phyloP scores from a whole-genome alignment of 1,284 basidiomycete genomes.

The Cutaneotrichosporon sp. region DNA sequence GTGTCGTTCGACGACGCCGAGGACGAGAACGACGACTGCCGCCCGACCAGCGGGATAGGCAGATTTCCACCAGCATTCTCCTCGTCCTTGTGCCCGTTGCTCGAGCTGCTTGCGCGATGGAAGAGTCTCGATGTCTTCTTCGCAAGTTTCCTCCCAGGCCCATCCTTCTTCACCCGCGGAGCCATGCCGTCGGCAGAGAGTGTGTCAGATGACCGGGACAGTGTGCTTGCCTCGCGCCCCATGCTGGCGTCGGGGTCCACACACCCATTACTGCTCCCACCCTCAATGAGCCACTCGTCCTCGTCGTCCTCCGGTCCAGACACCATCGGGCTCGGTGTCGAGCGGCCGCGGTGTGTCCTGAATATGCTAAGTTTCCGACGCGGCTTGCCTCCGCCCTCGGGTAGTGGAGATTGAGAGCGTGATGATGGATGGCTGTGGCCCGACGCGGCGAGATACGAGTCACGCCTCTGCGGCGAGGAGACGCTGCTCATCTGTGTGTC shows the following conservation, averaged over 20 bases:
- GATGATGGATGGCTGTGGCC: neutral
- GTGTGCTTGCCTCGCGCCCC: slow-evolving; percentile 14
- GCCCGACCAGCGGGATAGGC: slow-evolving; percentile 17
- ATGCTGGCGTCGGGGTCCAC: slow-evolving; percentile 17
- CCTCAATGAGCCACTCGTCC: slow-evolving; percentile 42
- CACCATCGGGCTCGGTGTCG: slow-evolving; percentile 7
- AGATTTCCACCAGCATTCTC: slow-evolving; percentile 9
- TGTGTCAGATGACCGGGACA: slow-evolving; percentile 13
- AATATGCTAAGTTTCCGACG: slow-evolving; percentile 11
- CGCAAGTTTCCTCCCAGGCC: slow-evolving; percentile 32
- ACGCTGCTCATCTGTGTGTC: slow-evolving; percentile 5
- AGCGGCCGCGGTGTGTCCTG: slow-evolving; percentile 6
- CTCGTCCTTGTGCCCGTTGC: slow-evolving; percentile 1
- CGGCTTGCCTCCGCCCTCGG: neutral
- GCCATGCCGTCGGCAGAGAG: slow-evolving; percentile 10
- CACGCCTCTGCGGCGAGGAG: neutral
- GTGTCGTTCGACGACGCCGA: slow-evolving; percentile 27
- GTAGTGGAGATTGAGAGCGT: slow-evolving; percentile 1
- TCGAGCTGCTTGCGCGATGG: slow-evolving; percentile 10
- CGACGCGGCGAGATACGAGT: neutral
- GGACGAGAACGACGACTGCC: slow-evolving; percentile 38
- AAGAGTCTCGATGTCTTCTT: slow-evolving; percentile 46
- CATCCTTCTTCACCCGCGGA: neutral
- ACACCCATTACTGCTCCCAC: slow-evolving; percentile 15
- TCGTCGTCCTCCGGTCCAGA: slow-evolving; percentile 23